Evolutionary conservation across 2,329 filamentous ascomycete species (phyloP).

Genomic region (Diplodia scrobiculata): DNA sequence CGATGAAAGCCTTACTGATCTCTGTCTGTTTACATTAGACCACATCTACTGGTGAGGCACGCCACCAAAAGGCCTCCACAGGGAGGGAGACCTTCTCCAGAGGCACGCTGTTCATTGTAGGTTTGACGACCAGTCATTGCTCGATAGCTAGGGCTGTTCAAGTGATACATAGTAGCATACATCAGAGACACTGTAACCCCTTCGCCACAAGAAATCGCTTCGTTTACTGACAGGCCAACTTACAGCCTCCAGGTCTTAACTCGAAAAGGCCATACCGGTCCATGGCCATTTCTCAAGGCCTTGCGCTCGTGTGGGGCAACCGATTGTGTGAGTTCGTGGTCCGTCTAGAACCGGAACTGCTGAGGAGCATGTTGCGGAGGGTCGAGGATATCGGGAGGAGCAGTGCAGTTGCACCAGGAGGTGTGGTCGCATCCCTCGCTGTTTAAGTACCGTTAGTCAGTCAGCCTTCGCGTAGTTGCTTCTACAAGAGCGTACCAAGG

Average conservation of each 20-base stretch:
- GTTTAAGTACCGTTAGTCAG: background rate
- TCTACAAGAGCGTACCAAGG: background rate
- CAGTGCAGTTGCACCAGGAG: conserved; percentile 29
- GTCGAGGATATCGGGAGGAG: conserved; percentile 2
- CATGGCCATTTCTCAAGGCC: background rate
- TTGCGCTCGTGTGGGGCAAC: background rate
- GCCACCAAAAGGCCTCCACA: background rate
- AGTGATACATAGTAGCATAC: background rate
- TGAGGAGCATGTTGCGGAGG: background rate
- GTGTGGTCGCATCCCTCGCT: conserved; percentile 22
- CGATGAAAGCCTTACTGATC: background rate
- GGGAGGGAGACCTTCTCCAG: background rate
- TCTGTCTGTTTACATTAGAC: background rate
- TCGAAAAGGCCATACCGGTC: background rate
- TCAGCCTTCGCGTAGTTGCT: no score
- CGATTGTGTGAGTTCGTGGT: background rate
- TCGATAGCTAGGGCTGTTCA: background rate
- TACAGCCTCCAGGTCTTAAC: background rate
- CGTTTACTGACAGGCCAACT: background rate
- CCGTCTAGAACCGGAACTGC: background rate
- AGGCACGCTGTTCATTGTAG: background rate
- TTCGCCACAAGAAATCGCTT: background rate
- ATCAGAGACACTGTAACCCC: background rate
- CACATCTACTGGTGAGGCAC: background rate
- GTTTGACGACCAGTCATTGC: background rate